phyloP scores from a whole-genome alignment of 148 eudicot species.

The Chenopodium quinoa region DNA sequence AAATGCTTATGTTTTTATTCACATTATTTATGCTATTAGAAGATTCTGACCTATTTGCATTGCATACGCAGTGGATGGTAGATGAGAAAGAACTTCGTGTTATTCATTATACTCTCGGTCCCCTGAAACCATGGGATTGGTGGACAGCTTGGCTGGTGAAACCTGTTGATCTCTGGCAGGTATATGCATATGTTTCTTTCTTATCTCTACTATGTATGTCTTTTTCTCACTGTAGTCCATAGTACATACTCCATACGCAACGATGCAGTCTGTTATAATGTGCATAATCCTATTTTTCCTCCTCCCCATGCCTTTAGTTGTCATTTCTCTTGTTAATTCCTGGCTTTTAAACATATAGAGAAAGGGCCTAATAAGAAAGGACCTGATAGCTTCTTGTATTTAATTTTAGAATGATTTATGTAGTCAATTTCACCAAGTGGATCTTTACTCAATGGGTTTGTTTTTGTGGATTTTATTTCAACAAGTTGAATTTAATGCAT shows the following conservation, averaged over 20 bases:
- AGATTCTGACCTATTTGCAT: conserved; percentile 15
- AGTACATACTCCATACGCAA: not conserved
- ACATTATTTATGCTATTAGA: conserved; percentile 8
- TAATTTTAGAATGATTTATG: not conserved
- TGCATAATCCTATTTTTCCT: not conserved
- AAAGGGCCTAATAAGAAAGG: not conserved
- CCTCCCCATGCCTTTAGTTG: not conserved
- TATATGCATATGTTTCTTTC: conserved; percentile 23
- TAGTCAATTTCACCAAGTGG: not conserved
- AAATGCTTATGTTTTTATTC: not conserved
- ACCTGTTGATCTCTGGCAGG: conserved; percentile 99
- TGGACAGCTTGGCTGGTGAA: conserved; percentile 98
- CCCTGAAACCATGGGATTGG: conserved; percentile 99
- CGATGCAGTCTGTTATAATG: not conserved
- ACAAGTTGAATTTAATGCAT: not conserved
- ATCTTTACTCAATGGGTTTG: not conserved
- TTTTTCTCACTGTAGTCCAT: not conserved
- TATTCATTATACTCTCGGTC: conserved; percentile 96
- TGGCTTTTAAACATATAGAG: not conserved
- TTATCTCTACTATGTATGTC: conserved; percentile 14
- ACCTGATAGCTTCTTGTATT: conserved; percentile 6
- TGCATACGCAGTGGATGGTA: conserved; percentile 88
- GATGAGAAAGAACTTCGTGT: conserved; percentile 86
- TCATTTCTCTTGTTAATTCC: not conserved
- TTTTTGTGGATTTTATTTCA: not conserved